Base-by-base conservation (phyloP, 2,329 filamentous ascomycete genomes). In the Epichloe sp. region DNA sequence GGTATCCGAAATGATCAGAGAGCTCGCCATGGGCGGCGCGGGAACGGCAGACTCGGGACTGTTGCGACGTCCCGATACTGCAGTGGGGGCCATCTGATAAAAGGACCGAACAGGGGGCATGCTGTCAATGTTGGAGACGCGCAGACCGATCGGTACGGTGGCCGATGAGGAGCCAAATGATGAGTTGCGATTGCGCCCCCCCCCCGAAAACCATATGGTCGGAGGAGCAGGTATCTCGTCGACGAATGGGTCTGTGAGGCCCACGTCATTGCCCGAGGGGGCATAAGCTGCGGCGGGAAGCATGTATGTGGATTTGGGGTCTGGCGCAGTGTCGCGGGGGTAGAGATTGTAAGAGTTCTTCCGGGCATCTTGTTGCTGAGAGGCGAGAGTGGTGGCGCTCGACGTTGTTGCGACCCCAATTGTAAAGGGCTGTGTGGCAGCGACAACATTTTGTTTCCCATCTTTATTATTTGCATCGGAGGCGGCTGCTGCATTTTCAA, bases 131-230 rank as follows among this genome's bases (percentile, higher is more conserved):
- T 74, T 79, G 26, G 83, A 86, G 51, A 87, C 71, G 11, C 83
- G 77, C 15, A 87, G 70, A 1, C 83, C 83, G 48, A 87, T 86
- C 60, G 86, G 82, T 11, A 87, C 82, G 0, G 82, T 86, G 23
- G 82, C 82, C 10, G 78, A 78, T 44, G 83, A 86, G 15, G 83
- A 86, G 15, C 71, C 72, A 42, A 80, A 71, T 1, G 83, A 87
- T 5, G 80, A 81, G 53, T 79, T 72, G 44, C 82, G 74, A 17
- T 70, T 68, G 59, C 77, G 44, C 26, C 26, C 36, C 14, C 15
- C 72, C 17, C 72, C 69, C 1, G 56, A 56, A 12, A 57, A 47
- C 48, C 71, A 71, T 42, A 75, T 65, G 1, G 65, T 67, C 4
- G 71, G 69, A 3, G 74, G 76, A 3, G 73, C 75, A 52, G 65